Evolutionary conservation across 2,329 filamentous ascomycete genomes (phyloP).

Genomic region (Nothophoma quercina): DNA sequence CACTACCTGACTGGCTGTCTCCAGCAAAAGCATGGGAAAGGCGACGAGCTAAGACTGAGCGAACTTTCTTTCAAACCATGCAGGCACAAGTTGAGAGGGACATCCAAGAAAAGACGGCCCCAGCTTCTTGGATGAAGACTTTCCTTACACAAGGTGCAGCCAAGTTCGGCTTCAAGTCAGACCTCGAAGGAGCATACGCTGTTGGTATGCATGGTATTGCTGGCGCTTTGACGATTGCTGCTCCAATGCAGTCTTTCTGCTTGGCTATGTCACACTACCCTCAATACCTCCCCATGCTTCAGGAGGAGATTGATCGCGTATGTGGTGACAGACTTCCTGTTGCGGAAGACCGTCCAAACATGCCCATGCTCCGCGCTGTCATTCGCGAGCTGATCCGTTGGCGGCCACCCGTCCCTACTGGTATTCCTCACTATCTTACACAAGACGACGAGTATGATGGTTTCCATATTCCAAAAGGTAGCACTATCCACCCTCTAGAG

Average conservation of each 20-base stretch:
- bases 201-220: constrained; percentile 59
- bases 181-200: constrained; percentile 55
- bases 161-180: constrained; percentile 52
- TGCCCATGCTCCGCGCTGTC: constrained; percentile 50
- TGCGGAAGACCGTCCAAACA: constrained; percentile 48
- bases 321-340: constrained; percentile 49
- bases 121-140: constrained; percentile 54
- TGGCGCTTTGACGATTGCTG: constrained; percentile 56
- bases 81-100: constrained; percentile 51
- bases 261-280: constrained; percentile 57
- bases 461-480: constrained; percentile 65
- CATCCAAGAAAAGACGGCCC: constrained; percentile 43
- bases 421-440: constrained; percentile 63
- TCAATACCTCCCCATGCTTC: constrained; percentile 51
- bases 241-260: constrained; percentile 57
- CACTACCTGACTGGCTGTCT: constrained; percentile 53
- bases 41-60: constrained; percentile 53
- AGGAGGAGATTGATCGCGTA: constrained; percentile 52
- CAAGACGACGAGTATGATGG: constrained; percentile 65
- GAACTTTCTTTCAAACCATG: constrained; percentile 55
- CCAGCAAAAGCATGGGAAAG: constrained; percentile 56
- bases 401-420: constrained; percentile 54
- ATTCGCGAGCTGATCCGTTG: constrained; percentile 53
- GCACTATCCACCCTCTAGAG: constrained; percentile 54
- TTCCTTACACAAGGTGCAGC: constrained; percentile 50